Evolutionary conservation across 176 grass and related monocot genomes (phyloP).

Genomic region (Oryza punctata): DNA sequence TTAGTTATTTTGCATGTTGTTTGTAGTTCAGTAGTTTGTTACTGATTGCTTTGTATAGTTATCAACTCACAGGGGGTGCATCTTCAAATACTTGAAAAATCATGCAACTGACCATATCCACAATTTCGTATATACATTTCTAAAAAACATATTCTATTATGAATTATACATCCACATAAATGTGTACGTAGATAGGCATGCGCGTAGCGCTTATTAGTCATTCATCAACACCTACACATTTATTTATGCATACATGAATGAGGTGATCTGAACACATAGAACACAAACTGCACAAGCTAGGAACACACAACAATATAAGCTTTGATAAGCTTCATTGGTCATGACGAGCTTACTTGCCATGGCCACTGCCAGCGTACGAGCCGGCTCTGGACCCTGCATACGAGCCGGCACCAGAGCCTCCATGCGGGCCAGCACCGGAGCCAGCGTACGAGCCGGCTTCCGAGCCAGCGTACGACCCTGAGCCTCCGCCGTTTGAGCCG

Average conservation of each 20-base stretch:
- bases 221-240: neutral
- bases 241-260: slow-evolving; percentile 25
- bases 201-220: slow-evolving; percentile 23
- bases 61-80: no score
- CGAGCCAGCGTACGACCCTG: neutral
- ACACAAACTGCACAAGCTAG: neutral
- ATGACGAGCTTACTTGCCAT: slow-evolving; percentile 40
- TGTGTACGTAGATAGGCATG: neutral
- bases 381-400: slow-evolving; percentile 38
- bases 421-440: neutral
- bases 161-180: neutral
- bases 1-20: neutral
- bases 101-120: no score
- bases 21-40: neutral
- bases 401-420: slow-evolving; percentile 28
- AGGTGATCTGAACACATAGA: neutral
- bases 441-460: slow-evolving; percentile 20
- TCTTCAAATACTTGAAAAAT: no score
- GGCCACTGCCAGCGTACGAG: slow-evolving; percentile 44
- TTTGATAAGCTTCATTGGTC: neutral
- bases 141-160: neutral
- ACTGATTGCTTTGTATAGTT: neutral
- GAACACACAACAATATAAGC: neutral
- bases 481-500: neutral
- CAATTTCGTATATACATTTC: no score